Evolutionary conservation across 768 basidiomycete genomes (phyloP), one percentile per base, ranked within the genome.

Genomic region (Boletus coccyginus): DNA sequence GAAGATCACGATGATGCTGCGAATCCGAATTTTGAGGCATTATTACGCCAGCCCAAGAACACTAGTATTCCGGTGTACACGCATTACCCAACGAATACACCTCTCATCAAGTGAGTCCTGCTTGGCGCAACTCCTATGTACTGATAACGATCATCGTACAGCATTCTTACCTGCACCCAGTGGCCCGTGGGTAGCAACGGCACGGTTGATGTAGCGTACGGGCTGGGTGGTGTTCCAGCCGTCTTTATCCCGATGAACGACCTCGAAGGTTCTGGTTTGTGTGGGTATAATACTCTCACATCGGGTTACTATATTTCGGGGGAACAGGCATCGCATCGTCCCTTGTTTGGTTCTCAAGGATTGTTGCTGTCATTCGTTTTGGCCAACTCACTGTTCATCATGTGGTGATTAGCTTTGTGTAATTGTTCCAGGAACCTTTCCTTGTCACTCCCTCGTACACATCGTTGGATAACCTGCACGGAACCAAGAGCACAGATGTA

Each of bases 101-200:
- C 82, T 7, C 75, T 80, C 33, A 79, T 78, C 32, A 82, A 89
- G 87, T 87, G 62, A 54, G 84, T 71, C 12, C 16, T 32, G 11
- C 53, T 50, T 38, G 41, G 13, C 7, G 7, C 31, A 17, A n/a
- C 21, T 21, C 32, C 9, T 9, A n/a, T 24, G 8, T 41, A 19
- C 44, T 61, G 27, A 58, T 8, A 4, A 17, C 27, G 9, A 27
- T 36, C 19, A 8, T 55, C 35, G 19, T 39, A 12, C 57, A 88
- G 87, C 60, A 74, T 90, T 51, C 65, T 90, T 21, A 81, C 81
- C 3, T 92, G 90, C 69, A 68, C 71, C 38, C 85, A 88, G 68
- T 86, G 82, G 77, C 81, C 78, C 19, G 83, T 89, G 9, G 90
- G 87, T 31, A 83, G 87, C 41, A 75, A 78, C 45, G 86, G 87